Evolutionary conservation across 805 yeast genomes (phyloP), one percentile per base, ranked within the genome.

Genomic region (Yamadazyma olivae): DNA sequence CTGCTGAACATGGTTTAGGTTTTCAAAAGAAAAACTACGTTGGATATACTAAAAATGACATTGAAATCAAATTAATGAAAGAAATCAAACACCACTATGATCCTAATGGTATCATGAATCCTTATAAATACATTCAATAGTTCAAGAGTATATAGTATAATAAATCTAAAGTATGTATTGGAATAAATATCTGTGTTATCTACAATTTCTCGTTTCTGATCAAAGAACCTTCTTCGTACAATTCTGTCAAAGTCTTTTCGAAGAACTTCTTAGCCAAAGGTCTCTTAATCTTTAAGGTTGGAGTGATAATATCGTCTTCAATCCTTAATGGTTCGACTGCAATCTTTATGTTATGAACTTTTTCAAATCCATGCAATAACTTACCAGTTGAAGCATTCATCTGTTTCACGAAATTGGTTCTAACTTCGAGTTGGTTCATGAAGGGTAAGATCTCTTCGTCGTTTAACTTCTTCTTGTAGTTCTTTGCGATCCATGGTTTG

Each of bases 1-100:
- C 95, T 40, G 99, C 99, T 18, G 99, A 93, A 61, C 99, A 93
- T 59, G 99, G 99, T 12, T 71, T 93, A 39, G 99, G 99, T 0
- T 87, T 93, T 76, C 97, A 91, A 54, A 93, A 93, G 82, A 88
- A 83, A 50, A 84, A 86, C 54, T 93, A 85, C 58, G 74, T 91
- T 48, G 82, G 82, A 7, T 93, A 91, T 67, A 75, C 95, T 35
- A 93, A 90, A 70, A 76, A 77, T 45, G 79, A 73, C 9, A 65
- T 67, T 35, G 90, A 88, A 57, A 76, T 93, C 41, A 56, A 67
- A 27, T 58, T 89, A 66, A 90, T 93, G 74, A 82, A 81, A 57
- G 79, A 79, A 26, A 62, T 93, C 49, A 93, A 91, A 66, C 49
- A 69, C n/a, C 79, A 76, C 48, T 90, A 78, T 54, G 99, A 93